Conservation (phyloP, 148 eudicot species). For the Rhododendron vialii region DNA sequence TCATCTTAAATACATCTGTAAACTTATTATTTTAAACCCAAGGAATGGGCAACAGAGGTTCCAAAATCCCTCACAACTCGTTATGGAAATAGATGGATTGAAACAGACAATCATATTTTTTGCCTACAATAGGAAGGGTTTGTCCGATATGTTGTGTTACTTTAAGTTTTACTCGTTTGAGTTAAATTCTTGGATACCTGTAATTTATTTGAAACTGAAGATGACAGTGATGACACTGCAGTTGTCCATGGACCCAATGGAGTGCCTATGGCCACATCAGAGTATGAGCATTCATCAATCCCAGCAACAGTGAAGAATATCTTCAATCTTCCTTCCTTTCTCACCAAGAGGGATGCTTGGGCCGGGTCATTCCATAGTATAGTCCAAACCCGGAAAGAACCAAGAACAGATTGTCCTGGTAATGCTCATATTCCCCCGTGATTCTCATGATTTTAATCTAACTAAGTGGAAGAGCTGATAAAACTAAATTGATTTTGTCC, state of each 20-base stretch:
- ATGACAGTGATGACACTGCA: constrained; percentile 25
- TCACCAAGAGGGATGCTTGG: constrained; percentile 84
- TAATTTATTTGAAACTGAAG: background rate
- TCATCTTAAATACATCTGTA: background rate
- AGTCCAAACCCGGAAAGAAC: constrained; percentile 35
- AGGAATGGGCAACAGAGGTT: background rate
- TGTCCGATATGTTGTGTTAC: background rate
- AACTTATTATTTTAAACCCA: background rate
- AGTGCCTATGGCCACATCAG: constrained; percentile 60
- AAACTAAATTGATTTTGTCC: background rate
- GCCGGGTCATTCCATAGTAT: constrained; percentile 71
- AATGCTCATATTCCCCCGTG: background rate
- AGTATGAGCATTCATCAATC: constrained; percentile 78
- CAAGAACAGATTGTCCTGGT: constrained; percentile 87
- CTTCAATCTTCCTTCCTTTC: constrained; percentile 51
- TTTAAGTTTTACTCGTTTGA: background rate
- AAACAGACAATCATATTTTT: background rate
- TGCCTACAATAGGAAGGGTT: background rate
- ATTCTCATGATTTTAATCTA: background rate
- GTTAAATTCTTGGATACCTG: background rate
- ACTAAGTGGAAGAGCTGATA: background rate
- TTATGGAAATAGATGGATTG: background rate
- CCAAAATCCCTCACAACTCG: background rate
- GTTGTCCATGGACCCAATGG: constrained; percentile 82
- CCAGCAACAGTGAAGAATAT: constrained; percentile 76